Evolutionary conservation across 2,329 filamentous ascomycete species (phyloP).

Genomic region (Domatiomyces catenatus): DNA sequence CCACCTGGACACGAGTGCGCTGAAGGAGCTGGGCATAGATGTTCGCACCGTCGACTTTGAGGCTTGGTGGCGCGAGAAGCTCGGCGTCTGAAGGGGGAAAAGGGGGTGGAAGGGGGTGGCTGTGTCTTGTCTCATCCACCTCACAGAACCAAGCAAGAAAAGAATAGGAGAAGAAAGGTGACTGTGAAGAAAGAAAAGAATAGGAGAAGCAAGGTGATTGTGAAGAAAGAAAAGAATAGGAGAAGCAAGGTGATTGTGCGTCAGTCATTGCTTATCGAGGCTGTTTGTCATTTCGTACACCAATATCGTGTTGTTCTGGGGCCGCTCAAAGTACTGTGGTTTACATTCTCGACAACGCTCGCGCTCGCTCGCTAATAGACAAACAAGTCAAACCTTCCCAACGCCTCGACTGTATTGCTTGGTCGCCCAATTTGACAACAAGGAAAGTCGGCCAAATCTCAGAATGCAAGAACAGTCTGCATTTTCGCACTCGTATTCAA

Average conservation of each 20-base stretch:
- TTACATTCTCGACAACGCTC: too few species aligned
- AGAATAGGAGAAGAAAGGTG: not conserved
- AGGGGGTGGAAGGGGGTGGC: too few species aligned
- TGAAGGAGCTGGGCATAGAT: conserved; percentile 60
- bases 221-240: not conserved
- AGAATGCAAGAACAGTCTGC: not conserved
- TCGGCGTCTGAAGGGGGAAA: conserved; percentile 21
- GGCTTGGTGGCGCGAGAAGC: conserved; percentile 62
- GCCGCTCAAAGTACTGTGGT: too few species aligned
- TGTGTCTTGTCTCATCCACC: too few species aligned
- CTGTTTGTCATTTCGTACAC: not conserved
- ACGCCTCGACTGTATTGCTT: not conserved
- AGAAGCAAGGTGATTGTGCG: not conserved
- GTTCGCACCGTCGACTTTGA: conserved; percentile 60
- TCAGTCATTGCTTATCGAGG: not conserved
- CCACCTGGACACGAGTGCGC: conserved; percentile 60
- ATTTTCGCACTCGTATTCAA: not conserved
- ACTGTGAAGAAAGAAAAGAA: not conserved
- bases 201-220: not conserved
- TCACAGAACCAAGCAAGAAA: not conserved
- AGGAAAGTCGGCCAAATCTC: not conserved
- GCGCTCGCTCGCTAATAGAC: not conserved
- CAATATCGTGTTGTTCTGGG: not conserved
- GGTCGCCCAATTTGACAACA: not conserved
- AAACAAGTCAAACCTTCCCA: not conserved